A percentile compares a stretch with the other conserved stretches of the same genome.
Conservation (phyloP, 768 basidiomycete species). For the Mycena sanguinolenta region DNA sequence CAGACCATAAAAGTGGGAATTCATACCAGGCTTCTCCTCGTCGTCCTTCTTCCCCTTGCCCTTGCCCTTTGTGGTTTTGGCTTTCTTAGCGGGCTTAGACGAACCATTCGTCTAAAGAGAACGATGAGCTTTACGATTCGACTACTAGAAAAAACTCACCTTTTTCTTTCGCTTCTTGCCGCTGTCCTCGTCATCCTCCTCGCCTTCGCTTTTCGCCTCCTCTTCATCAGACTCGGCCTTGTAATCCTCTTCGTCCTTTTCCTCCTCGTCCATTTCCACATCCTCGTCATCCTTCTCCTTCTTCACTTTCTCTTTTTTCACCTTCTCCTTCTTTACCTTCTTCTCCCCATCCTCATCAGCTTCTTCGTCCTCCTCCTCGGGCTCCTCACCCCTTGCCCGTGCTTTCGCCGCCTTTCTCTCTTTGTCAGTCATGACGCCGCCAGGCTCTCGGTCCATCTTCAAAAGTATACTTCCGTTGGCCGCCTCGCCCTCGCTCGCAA, state of each 20-base stretch:
- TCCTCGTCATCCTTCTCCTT: conserved; percentile 61
- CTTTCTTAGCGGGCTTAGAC: conserved; percentile 60
- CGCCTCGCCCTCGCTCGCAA: conserved; percentile 93
- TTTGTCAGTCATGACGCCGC: conserved; percentile 58
- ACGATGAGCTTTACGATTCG: conserved; percentile 10
- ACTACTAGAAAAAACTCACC: conserved; percentile 45
- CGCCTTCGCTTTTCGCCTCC: conserved; percentile 59
- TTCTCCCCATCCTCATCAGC: conserved; percentile 53
- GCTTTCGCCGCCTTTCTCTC: conserved; percentile 48
- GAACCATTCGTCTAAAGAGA: conserved; percentile 49
- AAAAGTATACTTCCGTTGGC: conserved; percentile 91
- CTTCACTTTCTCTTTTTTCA: conserved; percentile 60
- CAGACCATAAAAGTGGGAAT: background rate
- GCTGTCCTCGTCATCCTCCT: conserved; percentile 62
- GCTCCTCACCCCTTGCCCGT: conserved; percentile 40
- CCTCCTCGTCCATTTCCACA: conserved; percentile 67
- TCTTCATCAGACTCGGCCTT: conserved; percentile 60
- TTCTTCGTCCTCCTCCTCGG: conserved; percentile 56
- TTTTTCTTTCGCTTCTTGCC: conserved; percentile 85
- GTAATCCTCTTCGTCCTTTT: conserved; percentile 61
- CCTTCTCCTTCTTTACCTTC: conserved; percentile 58
- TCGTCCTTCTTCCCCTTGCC: conserved; percentile 68
- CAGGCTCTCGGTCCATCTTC: conserved; percentile 75
- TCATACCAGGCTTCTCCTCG: conserved; percentile 60
- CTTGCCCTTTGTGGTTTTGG: conserved; percentile 65